Evolutionary conservation across 805 yeast genomes (phyloP).

Genomic region (Candida easanensis): DNA sequence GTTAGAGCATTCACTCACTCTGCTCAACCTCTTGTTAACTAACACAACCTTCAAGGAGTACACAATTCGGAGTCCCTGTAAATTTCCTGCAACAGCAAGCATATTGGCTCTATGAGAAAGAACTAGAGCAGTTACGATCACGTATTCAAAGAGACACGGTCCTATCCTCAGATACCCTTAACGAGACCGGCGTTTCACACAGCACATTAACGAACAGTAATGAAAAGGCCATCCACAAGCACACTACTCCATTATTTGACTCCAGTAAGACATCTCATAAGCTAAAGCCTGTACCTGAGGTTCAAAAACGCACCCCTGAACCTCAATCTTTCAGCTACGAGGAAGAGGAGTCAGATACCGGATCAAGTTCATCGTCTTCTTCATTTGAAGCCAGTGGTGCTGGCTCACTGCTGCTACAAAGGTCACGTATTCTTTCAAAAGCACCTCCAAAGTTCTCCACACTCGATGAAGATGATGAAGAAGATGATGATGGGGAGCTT

Average conservation of each 20-base stretch:
- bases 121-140: constrained; percentile 24
- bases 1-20: no score
- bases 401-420: constrained; percentile 24
- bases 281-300: neutral
- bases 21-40: constrained; percentile 4
- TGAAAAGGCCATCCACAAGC: neutral
- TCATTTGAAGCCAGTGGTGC: neutral
- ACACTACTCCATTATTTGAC: neutral
- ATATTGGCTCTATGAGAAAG: constrained; percentile 29
- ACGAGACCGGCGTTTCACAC: constrained; percentile 2
- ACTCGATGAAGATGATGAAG: constrained; percentile 21
- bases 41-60: neutral
- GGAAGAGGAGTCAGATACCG: constrained; percentile 1
- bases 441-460: constrained; percentile 19
- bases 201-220: neutral
- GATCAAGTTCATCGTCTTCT: constrained; percentile 4
- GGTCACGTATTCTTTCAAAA: constrained; percentile 25
- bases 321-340: neutral
- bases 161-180: constrained; percentile 15
- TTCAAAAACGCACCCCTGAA: neutral
- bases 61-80: constrained; percentile 23
- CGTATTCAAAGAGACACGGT: constrained; percentile 21
- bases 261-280: neutral
- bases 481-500: constrained; percentile 5
- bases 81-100: constrained; percentile 29